Conservation (phyloP, 139 green algal species). For the Chlorella sp. region DNA sequence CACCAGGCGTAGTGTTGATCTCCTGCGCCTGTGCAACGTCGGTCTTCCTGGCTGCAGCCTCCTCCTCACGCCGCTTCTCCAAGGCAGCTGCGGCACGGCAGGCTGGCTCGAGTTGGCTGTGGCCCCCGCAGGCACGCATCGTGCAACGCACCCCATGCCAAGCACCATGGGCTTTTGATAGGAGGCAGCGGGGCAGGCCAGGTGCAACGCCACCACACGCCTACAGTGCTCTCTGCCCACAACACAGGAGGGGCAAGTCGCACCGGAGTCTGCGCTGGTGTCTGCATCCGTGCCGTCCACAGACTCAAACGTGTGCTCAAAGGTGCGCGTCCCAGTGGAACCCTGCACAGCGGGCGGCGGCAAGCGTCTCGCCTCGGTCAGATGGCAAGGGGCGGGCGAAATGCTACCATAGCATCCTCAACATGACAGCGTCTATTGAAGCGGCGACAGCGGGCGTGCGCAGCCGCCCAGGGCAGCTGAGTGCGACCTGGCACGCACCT, state of each 20-base stretch:
- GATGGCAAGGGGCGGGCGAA: too few species aligned
- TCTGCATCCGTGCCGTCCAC: slow-evolving; percentile 9
- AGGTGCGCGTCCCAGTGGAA: not conserved
- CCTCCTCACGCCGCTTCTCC: not conserved
- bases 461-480: not conserved
- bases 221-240: too few species aligned
- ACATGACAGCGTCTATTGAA: too few species aligned
- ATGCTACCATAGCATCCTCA: too few species aligned
- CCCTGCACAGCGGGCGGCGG: too few species aligned
- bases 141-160: too few species aligned
- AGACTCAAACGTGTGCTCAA: not conserved
- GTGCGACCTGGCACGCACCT: not conserved
- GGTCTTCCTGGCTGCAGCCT: not conserved
- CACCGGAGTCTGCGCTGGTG: not conserved
- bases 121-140: too few species aligned
- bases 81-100: not conserved
- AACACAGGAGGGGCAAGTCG: too few species aligned
- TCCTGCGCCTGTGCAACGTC: not conserved
- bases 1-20: not conserved
- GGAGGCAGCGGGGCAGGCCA: too few species aligned
- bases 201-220: not conserved
- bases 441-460: not conserved
- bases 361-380: too few species aligned
- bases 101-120: too few species aligned
- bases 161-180: too few species aligned